Evolutionary conservation across 2,329 filamentous ascomycete genomes (phyloP).

Genomic region (Blumeriella jaapii): DNA sequence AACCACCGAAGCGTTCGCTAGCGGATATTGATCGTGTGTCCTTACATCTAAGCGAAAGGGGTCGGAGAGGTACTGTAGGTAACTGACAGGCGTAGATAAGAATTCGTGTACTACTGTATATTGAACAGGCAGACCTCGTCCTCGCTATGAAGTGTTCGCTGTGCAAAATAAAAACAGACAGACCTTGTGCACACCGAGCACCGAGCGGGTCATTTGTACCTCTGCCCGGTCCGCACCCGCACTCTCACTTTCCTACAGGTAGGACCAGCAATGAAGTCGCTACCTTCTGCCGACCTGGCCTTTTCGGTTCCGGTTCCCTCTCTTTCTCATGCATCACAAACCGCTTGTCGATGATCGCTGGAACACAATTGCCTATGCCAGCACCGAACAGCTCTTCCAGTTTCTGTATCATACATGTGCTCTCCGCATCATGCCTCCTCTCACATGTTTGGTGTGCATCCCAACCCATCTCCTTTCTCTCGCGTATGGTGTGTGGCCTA

Average conservation of each 20-base stretch:
- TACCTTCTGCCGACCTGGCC: conserved; percentile 12
- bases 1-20: too few relatives aligned
- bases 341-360: conserved; percentile 5
- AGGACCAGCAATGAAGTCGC: conserved; percentile 4
- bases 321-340: conserved; percentile 13
- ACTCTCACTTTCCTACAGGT: conserved; percentile 3
- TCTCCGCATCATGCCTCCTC: conserved; percentile 5
- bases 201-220: neutral
- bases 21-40: too few relatives aligned
- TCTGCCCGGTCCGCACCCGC: too few relatives aligned
- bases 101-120: too few relatives aligned
- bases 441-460: conserved; percentile 16
- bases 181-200: too few relatives aligned
- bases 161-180: too few relatives aligned
- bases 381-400: conserved; percentile 14
- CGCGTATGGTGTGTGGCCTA: conserved; percentile 11
- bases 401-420: conserved; percentile 1
- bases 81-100: neutral
- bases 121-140: too few relatives aligned
- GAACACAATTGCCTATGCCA: conserved; percentile 6
- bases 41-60: neutral
- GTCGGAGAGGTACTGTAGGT: neutral
- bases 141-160: too few relatives aligned
- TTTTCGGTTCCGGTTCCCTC: conserved; percentile 7
- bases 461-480: conserved; percentile 16